These are phyloP conservation scores for Pholiota molesta DNA, from an alignment of 768 basidiomycete species.

Conservation along the genomic window DNA sequence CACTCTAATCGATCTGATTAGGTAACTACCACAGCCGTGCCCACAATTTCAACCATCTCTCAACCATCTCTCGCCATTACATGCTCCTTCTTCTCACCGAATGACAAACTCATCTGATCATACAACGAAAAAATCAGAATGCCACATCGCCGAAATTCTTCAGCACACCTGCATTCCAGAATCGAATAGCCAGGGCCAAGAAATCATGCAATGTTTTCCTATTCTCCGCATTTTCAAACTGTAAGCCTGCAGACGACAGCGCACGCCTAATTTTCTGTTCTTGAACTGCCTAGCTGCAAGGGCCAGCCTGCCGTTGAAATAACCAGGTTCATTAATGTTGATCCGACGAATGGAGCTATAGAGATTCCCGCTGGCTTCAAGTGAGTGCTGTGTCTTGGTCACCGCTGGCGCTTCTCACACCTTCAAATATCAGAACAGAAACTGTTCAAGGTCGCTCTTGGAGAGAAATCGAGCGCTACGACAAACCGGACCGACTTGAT, in stretches of 20 bases:
- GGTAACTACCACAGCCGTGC: slow-evolving; percentile 2
- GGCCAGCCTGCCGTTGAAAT: slow-evolving; percentile 70
- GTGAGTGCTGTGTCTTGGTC: slow-evolving; percentile 31
- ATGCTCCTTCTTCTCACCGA: not conserved
- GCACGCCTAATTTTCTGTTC: not conserved
- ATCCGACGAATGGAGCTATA: slow-evolving; percentile 51
- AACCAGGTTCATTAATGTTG: slow-evolving; percentile 55
- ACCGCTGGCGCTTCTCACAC: not conserved
- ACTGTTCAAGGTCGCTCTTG: slow-evolving; percentile 20
- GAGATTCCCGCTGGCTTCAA: slow-evolving; percentile 46
- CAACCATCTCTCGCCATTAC: not conserved
- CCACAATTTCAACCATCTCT: not conserved
- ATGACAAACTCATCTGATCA: slow-evolving; percentile 10
- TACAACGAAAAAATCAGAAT: slow-evolving; percentile 33
- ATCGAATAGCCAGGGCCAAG: slow-evolving; percentile 29
- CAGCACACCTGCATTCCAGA: slow-evolving; percentile 65
- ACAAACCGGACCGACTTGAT: slow-evolving; percentile 5
- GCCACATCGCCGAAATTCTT: slow-evolving; percentile 69
- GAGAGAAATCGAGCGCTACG: slow-evolving; percentile 22
- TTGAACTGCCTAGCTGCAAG: slow-evolving; percentile 54
- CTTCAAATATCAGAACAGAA: slow-evolving; percentile 7
- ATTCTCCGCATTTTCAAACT: slow-evolving; percentile 74
- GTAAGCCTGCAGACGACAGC: slow-evolving; percentile 40
- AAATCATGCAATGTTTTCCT: slow-evolving; percentile 64
- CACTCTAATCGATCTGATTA: slow-evolving; percentile 18